Evolutionary conservation across 805 yeast genomes (phyloP).

Genomic region (Isabelozyma heimii): DNA sequence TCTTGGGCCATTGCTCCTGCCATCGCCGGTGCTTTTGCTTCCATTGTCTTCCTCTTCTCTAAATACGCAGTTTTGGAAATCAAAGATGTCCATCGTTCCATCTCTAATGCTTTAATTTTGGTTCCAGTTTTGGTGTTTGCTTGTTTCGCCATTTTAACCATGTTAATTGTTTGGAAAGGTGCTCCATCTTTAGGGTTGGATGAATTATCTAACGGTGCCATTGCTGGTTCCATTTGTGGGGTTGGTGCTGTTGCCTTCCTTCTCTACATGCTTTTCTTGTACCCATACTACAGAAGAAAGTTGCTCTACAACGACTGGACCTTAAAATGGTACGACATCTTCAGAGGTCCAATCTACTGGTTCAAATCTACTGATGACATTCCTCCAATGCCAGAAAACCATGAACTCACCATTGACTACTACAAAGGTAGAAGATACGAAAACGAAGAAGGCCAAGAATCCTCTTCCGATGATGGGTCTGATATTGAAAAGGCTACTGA

Average conservation of each 20-base stretch:
- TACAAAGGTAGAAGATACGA: constrained; percentile 56
- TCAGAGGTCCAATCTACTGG: constrained; percentile 55
- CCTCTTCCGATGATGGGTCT: constrained; percentile 11
- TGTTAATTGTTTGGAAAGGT: constrained; percentile 80
- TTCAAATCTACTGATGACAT: constrained; percentile 55
- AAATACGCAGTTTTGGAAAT: constrained; percentile 63
- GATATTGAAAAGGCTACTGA: constrained; percentile 10
- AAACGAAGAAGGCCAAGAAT: not conserved
- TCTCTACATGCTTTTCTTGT: constrained; percentile 51
- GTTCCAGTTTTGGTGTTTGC: constrained; percentile 61
- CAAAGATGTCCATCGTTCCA: constrained; percentile 37
- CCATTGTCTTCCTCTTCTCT: constrained; percentile 55
- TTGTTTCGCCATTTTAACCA: constrained; percentile 62
- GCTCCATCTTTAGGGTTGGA: constrained; percentile 65
- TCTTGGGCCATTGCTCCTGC: constrained; percentile 80
- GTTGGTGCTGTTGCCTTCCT: constrained; percentile 57
- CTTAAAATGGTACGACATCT: constrained; percentile 52
- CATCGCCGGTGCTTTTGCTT: constrained; percentile 63
- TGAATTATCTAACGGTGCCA: constrained; percentile 50
- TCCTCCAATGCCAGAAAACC: constrained; percentile 67
- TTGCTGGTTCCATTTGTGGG: constrained; percentile 60
- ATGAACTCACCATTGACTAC: constrained; percentile 56
- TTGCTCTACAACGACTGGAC: constrained; percentile 66
- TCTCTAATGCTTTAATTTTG: constrained; percentile 54
- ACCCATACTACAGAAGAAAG: constrained; percentile 63